These are phyloP conservation scores for Paulownia fortunei DNA, from an alignment of 257 asterid species.

Conservation along the genomic window DNA sequence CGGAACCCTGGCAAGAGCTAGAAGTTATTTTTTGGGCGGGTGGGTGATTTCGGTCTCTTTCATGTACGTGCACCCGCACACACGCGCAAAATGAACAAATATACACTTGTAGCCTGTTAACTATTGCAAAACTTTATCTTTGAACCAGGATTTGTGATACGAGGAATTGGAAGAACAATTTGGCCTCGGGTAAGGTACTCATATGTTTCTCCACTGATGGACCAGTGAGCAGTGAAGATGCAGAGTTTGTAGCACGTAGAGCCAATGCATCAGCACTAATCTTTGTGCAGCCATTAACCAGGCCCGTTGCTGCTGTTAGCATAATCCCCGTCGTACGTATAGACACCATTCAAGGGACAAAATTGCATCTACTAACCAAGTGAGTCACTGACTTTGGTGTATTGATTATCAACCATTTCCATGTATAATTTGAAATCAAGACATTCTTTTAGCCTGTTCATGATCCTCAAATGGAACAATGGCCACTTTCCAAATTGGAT, in stretches of 20 bases:
- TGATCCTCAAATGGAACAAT: too few species aligned
- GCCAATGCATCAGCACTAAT: constrained; percentile 54
- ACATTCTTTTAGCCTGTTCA: too few species aligned
- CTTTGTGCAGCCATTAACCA: constrained; percentile 58
- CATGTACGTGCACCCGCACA: background rate
- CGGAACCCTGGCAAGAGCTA: constrained; percentile 45
- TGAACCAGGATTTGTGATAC: constrained; percentile 41
- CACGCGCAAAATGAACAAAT: background rate
- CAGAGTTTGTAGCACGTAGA: constrained; percentile 42
- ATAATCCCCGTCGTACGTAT: constrained; percentile 51
- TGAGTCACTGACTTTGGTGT: constrained; percentile 20
- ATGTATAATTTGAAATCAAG: background rate
- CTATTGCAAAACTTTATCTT: background rate
- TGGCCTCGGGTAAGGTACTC: constrained; percentile 46
- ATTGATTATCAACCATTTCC: background rate
- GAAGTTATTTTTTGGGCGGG: constrained; percentile 45
- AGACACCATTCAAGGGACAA: constrained; percentile 57
- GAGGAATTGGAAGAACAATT: constrained; percentile 32
- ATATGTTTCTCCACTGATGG: constrained; percentile 53
- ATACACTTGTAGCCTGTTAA: background rate
- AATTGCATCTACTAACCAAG: constrained; percentile 38
- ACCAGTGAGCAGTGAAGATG: constrained; percentile 33
- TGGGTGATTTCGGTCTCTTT: background rate
- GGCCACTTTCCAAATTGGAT: too few species aligned
- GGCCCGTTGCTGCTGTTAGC: constrained; percentile 50